phyloP scores from a whole-genome alignment of 768 basidiomycete genomes.

The Russula olivacea region DNA sequence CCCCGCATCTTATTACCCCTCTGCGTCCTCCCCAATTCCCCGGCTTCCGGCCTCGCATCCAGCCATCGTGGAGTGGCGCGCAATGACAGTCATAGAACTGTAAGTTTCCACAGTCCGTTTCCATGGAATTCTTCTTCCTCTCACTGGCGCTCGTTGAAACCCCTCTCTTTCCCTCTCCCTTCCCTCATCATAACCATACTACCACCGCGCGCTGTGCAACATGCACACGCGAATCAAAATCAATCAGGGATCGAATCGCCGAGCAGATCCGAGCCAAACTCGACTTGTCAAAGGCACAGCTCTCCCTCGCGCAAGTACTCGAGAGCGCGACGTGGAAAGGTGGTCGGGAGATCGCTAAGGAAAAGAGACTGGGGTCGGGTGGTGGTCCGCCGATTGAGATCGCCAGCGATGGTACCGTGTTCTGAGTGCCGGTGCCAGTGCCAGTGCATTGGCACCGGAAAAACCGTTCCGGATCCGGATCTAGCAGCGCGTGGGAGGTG shows the following conservation, averaged over 20 bases:
- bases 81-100: slow-evolving; percentile 92
- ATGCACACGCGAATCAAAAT: no score
- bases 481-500: slow-evolving; percentile 4
- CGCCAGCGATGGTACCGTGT: slow-evolving; percentile 78
- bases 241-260: slow-evolving; percentile 58
- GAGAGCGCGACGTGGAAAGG: slow-evolving; percentile 98
- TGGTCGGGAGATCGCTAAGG: slow-evolving; percentile 85
- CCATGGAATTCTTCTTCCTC: background rate
- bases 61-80: slow-evolving; percentile 93
- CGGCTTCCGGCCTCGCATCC: slow-evolving; percentile 71
- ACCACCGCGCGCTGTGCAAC: background rate
- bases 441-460: background rate
- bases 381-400: slow-evolving; percentile 87
- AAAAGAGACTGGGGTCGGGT: slow-evolving; percentile 61
- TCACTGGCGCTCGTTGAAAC: slow-evolving; percentile 7
- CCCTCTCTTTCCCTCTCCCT: no score
- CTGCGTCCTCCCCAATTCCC: slow-evolving; percentile 49
- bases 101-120: slow-evolving; percentile 34
- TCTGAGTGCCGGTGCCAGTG: slow-evolving; percentile 42
- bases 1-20: slow-evolving; percentile 39
- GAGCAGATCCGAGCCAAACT: slow-evolving; percentile 58
- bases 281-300: slow-evolving; percentile 42
- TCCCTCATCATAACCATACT: background rate
- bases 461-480: background rate
- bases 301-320: slow-evolving; percentile 81